These are phyloP conservation scores for Lagenidium giganteum DNA, from an alignment of 352 stramenopile genomes.

Conservation along the genomic window DNA sequence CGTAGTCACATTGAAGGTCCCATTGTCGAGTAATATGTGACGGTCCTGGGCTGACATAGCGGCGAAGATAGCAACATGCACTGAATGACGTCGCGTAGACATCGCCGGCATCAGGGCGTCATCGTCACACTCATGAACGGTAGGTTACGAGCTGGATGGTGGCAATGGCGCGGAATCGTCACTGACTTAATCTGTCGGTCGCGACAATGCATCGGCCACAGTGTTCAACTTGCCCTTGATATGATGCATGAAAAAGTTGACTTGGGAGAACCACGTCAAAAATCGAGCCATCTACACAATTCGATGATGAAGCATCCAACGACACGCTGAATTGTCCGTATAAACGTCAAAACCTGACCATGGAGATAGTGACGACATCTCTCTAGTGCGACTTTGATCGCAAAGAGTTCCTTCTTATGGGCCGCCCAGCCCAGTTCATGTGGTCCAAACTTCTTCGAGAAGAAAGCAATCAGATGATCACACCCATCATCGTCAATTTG, in stretches of 20 bases:
- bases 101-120: too few species aligned
- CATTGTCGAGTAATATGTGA: too few species aligned
- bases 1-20: too few species aligned
- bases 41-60: too few species aligned
- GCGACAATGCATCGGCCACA: slow-evolving; percentile 11
- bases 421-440: neutral
- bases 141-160: too few species aligned
- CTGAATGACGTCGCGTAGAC: too few species aligned
- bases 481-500: neutral
- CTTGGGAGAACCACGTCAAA: slow-evolving; percentile 12
- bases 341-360: slow-evolving; percentile 6
- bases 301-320: slow-evolving; percentile 9
- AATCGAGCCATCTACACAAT: slow-evolving; percentile 11
- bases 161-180: too few species aligned
- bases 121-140: too few species aligned
- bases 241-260: slow-evolving; percentile 9
- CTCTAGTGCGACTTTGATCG: slow-evolving; percentile 5
- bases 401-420: slow-evolving; percentile 12
- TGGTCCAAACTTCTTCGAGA: slow-evolving; percentile 3
- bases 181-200: neutral
- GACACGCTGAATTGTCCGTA: slow-evolving; percentile 12
- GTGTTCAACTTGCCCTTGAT: slow-evolving; percentile 6
- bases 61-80: too few species aligned
- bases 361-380: slow-evolving; percentile 10
- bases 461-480: slow-evolving; percentile 9